These are phyloP conservation scores for Oryza meridionalis DNA, from an alignment of 176 grass and related monocot species.

Conservation along the genomic window DNA sequence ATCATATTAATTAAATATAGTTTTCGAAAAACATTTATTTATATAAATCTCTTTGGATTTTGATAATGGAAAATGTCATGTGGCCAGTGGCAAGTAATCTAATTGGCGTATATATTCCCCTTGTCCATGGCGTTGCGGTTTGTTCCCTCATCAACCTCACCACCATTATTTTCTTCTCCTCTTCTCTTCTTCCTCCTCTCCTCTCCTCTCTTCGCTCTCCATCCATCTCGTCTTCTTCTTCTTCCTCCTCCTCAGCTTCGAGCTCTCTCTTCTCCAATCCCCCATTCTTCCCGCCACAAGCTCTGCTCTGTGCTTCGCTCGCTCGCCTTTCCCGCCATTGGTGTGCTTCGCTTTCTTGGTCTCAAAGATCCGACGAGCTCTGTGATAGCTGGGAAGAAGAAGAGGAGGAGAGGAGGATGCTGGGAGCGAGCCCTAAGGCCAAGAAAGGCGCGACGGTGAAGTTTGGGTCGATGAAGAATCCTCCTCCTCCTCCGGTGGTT, in stretches of 20 bases:
- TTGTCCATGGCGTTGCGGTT: conserved; percentile 36
- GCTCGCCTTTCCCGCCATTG: conserved; percentile 41
- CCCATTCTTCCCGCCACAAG: not conserved
- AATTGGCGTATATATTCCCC: conserved; percentile 63
- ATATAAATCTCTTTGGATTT: not conserved
- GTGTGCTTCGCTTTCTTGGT: conserved; percentile 22
- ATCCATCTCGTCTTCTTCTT: not conserved
- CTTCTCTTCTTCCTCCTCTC: not conserved
- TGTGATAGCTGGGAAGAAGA: conserved; percentile 20
- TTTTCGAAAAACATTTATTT: not conserved
- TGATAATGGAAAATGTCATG: conserved; percentile 43
- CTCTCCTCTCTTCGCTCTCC: not conserved
- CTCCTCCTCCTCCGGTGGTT: not conserved
- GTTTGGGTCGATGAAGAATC: conserved; percentile 43
- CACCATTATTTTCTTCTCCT: conserved; percentile 24
- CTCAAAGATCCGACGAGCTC: conserved; percentile 16
- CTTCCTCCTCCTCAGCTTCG: not conserved
- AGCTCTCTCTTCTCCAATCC: conserved; percentile 7
- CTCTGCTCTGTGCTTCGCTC: not conserved
- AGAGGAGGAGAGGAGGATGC: conserved; percentile 1
- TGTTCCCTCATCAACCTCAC: conserved; percentile 33
- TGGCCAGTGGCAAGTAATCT: conserved; percentile 47
- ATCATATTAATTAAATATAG: not conserved
- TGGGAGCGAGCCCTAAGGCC: conserved; percentile 55
- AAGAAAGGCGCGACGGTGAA: conserved; percentile 43